Base-by-base conservation (phyloP, 2,329 filamentous ascomycete species). In the Scopulariopsis brevicaulis region DNA sequence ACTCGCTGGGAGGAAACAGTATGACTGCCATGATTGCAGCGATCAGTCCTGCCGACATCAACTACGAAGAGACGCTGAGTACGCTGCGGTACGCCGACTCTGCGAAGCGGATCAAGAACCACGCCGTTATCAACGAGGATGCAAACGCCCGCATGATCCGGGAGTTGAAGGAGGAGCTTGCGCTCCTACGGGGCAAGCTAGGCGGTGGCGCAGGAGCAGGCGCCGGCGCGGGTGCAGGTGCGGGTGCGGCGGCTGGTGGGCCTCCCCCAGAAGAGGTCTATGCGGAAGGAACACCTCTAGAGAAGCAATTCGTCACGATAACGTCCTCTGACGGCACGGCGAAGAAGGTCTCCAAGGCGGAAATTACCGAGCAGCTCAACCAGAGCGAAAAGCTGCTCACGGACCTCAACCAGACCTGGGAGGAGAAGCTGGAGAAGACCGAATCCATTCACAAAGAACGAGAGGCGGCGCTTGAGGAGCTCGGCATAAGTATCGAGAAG, bases 21-120 rank as follows among this genome's bases (percentile, higher is more conserved):
- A 93, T 97, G 89, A 99, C 94, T 25, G 94, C 94, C 60, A 99
- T 99, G 95, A 99, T 99, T 78, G 95, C 94, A 55, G 93, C 93
- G 56, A 96, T 99, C 68, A 96, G 92, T 67, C 94, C 94, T 4
- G 94, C 94, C 58, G 94, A 99, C 72, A 97, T 97, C 76, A 99
- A 99, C 73, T 97, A 96, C 68, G 94, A 99, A 64, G 94, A 99
- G 73, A 99, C 95, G 0, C 79, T 99, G 20, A 94, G 92, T 69
- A 99, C 94, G 1, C 79, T 99, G 32, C 85, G 95, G 67, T 99
- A 99, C 71, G 94, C 95, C 58, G 93, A 99, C 69, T 96, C 91
- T 8, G 94, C 94, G 28, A 99, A 99, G 76, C 86, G 94, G 65
- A 99, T 99, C 80, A 97, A 97, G 90, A 99, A 99, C 75, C 94